phyloP scores from a whole-genome alignment of 2,329 filamentous ascomycete genomes.

The Botrytis galanthina region DNA sequence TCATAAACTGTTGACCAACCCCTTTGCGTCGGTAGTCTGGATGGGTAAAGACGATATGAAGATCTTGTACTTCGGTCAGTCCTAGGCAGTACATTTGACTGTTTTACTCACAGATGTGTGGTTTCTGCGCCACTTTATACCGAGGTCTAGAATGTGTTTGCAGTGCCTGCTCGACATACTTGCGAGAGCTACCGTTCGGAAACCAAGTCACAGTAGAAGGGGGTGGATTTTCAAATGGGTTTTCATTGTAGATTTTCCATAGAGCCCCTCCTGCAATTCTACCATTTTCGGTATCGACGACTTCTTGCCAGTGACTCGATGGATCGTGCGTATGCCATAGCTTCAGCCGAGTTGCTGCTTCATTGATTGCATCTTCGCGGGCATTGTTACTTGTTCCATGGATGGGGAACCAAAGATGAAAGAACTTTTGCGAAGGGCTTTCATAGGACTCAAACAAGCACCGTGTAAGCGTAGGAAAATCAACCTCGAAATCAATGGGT shows the following conservation, averaged over 20 bases:
- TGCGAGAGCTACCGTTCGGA: constrained; percentile 11
- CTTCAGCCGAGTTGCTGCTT: constrained; percentile 21
- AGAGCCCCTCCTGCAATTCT: constrained; percentile 16
- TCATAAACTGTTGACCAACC: constrained; percentile 7
- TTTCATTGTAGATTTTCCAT: constrained; percentile 20
- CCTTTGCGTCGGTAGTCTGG: constrained; percentile 21
- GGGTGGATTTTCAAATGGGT: constrained; percentile 5
- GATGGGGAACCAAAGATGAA: constrained; percentile 17
- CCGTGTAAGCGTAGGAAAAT: constrained; percentile 34
- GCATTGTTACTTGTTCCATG: constrained; percentile 13
- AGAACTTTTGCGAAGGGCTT: constrained; percentile 13
- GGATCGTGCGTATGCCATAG: constrained; percentile 17
- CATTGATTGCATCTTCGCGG: constrained; percentile 18
- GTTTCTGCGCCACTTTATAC: background rate
- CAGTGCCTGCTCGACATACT: constrained; percentile 14
- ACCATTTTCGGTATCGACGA: constrained; percentile 17
- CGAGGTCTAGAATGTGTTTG: constrained; percentile 11
- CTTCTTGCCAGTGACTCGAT: constrained; percentile 20
- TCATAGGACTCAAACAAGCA: constrained; percentile 19
- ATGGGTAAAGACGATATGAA: constrained; percentile 20
- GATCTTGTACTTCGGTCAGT: constrained; percentile 15
- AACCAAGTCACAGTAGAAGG: constrained; percentile 18
- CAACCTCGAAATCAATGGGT: constrained; percentile 1
- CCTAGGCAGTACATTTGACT: background rate
- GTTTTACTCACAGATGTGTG: constrained; percentile 22